These are phyloP conservation scores for Picocystis salinarum DNA, from an alignment of 139 green algal species.

Conservation along the genomic window DNA sequence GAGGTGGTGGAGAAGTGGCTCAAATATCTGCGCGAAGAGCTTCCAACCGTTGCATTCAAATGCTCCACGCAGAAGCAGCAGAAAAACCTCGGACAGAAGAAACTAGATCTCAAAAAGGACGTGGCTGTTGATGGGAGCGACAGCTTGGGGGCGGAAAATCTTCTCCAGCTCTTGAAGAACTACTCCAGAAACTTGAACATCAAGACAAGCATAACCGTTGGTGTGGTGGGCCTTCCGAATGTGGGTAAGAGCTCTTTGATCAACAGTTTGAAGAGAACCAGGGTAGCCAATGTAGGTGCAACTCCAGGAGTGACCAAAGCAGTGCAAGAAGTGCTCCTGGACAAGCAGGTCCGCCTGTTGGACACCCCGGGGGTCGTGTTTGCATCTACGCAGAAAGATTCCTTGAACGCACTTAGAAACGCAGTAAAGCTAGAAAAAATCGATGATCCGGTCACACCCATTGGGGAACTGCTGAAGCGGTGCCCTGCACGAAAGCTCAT, in stretches of 20 bases:
- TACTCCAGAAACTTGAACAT: conserved; percentile 64
- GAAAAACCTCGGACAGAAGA: conserved; percentile 6
- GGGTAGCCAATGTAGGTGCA: conserved; percentile 47
- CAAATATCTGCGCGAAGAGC: conserved; percentile 79
- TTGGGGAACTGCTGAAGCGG: conserved; percentile 64
- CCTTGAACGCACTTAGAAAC: conserved; percentile 62
- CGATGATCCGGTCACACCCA: conserved; percentile 43
- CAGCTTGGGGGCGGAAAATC: conserved; percentile 69
- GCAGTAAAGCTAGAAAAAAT: conserved; percentile 71
- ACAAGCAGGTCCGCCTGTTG: conserved; percentile 85
- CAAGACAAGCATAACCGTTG: conserved; percentile 90
- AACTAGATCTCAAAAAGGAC: not conserved
- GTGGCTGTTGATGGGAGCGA: conserved; percentile 6
- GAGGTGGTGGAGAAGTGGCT: conserved; percentile 78
- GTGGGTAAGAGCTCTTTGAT: conserved; percentile 94
- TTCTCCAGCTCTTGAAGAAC: conserved; percentile 97
- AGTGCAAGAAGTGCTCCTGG: conserved; percentile 80
- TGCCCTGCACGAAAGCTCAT: conserved; percentile 69
- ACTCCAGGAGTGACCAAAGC: conserved; percentile 42
- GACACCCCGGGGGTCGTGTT: conserved; percentile 81
- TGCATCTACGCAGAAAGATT: conserved; percentile 27
- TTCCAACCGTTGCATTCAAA: conserved; percentile 91
- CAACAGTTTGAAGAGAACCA: conserved; percentile 81
- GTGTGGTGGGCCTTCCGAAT: conserved; percentile 91
- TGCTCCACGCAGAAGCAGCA: conserved; percentile 69